Conservation (phyloP, 1,284 basidiomycete species). For the Moesziomyces sp. region DNA sequence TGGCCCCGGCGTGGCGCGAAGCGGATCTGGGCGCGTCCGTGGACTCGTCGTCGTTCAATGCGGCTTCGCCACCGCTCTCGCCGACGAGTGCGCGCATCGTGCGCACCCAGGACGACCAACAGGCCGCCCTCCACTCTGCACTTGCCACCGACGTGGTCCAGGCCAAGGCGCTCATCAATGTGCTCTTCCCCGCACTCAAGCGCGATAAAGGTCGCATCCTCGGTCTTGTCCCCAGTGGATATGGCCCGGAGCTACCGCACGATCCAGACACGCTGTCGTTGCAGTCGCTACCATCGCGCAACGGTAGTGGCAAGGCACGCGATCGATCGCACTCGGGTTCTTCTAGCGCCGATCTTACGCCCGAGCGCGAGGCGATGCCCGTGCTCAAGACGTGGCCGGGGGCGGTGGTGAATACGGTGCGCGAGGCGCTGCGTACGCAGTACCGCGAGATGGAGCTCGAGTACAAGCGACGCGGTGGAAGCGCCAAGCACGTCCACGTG, state of each 20-base stretch:
- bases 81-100: conserved; percentile 28
- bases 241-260: conserved; percentile 33
- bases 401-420: conserved; percentile 30
- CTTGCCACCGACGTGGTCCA: conserved; percentile 49
- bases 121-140: conserved; percentile 36
- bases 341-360: neutral
- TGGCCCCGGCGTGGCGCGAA: conserved; percentile 29
- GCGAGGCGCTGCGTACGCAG: conserved; percentile 22
- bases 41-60: conserved; percentile 28
- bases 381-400: conserved; percentile 28
- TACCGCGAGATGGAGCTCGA: conserved; percentile 34
- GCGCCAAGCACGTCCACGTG: conserved; percentile 14
- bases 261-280: conserved; percentile 40
- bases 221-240: conserved; percentile 40
- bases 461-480: conserved; percentile 19
- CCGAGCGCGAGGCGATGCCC: conserved; percentile 3
- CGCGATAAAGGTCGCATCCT: conserved; percentile 45
- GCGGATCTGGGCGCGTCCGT: conserved; percentile 17
- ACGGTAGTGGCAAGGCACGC: conserved; percentile 20
- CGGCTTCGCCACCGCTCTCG: conserved; percentile 38
- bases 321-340: conserved; percentile 21
- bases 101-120: conserved; percentile 34
- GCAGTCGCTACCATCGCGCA: conserved; percentile 19
- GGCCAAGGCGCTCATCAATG: conserved; percentile 40
- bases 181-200: conserved; percentile 47